Evolutionary conservation across 2,329 filamentous ascomycete species (phyloP), one percentile per base, ranked within the genome.

Genomic region (Fusarium sulawesiense): DNA sequence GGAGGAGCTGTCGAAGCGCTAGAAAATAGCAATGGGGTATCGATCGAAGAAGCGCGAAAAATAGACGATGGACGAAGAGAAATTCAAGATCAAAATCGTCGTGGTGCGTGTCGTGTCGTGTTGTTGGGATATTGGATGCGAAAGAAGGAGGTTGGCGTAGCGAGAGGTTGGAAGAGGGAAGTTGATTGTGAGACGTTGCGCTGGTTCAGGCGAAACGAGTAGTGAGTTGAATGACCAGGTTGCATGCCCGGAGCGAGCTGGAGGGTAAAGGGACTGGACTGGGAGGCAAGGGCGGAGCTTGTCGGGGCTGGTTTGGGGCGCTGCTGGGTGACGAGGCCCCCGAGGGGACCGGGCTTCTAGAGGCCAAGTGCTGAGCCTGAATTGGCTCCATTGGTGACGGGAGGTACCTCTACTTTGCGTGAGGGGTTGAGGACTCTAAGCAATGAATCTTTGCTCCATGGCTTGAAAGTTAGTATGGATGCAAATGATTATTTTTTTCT

Each of bases 141-240:
- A 71, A 65, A 71, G 50, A 56, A 65, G 56, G 72, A 74, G 66
- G 73, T 59, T 72, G 74, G 68, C 61, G 60, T 57, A 66, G 64
- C 58, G 73, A 69, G 65, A 64, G 60, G 70, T 72, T 75, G 73
- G 63, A 75, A 51, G 62, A 71, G 73, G 68, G 68, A 75, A 74
- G 72, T 72, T 71, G 68, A 67, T 61, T 57, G 62, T 72, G 73
- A 75, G 71, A 75, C 70, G 70, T 57, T 75, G 57, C 64, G 63
- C 68, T 75, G 74, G 76, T 65, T 69, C 71, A 72, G 75, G 70
- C 74, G 71, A 77, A 76, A 76, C 74, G 68, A 69, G 63, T 64
- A 74, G 59, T 66, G 56, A 66, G 37, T 70, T 66, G 56, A 66
- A 30, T 70, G 67, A 70, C 67, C 63, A 70, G 68, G 67, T 71